A percentile compares a stretch with the other conserved stretches of the same genome.
Conservation (phyloP, 768 basidiomycete genomes). For the Amanita jacksonii region DNA sequence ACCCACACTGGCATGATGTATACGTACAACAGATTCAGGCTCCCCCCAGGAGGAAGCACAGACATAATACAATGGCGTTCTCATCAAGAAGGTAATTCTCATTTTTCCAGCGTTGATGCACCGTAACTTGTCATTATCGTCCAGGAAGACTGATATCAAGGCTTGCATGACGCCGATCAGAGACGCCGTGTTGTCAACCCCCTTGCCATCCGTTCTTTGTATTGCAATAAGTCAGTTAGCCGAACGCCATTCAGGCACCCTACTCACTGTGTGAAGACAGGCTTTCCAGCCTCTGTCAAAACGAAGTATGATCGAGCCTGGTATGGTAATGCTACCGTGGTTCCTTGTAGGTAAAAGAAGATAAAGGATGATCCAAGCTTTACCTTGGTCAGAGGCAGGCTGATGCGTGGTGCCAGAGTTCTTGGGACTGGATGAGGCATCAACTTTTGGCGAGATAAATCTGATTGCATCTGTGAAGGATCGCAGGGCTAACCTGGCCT, state of each 20-base stretch:
- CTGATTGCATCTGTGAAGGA: neutral
- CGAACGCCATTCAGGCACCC: neutral
- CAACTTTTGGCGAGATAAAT: conserved; percentile 5
- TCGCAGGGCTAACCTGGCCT: conserved; percentile 32
- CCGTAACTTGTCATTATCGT: conserved; percentile 79
- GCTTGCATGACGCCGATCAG: conserved; percentile 92
- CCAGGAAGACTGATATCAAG: conserved; percentile 89
- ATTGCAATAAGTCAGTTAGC: conserved; percentile 6
- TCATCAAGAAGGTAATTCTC: conserved; percentile 78
- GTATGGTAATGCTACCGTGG: conserved; percentile 27
- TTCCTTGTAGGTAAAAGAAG: conserved; percentile 9
- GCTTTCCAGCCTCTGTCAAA: conserved; percentile 93
- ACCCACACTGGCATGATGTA: neutral
- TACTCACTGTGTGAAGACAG: conserved; percentile 80
- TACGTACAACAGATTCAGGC: conserved; percentile 87
- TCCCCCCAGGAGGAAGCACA: conserved; percentile 91
- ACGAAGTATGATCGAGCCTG: conserved; percentile 80
- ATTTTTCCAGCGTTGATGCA: conserved; percentile 78
- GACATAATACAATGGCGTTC: conserved; percentile 85
- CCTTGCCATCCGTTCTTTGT: conserved; percentile 43
- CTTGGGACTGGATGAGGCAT: too few relatives aligned
- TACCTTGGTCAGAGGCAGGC: conserved; percentile 5
- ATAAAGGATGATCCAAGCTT: neutral
- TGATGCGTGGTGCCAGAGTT: conserved; percentile 9
- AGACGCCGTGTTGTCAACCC: conserved; percentile 60